Percentiles rank a stretch among this genome's conserved stretches.
phyloP scores from a whole-genome alignment of 495 filamentous ascomycete species.

The Hypoxylon crocopeplum region DNA sequence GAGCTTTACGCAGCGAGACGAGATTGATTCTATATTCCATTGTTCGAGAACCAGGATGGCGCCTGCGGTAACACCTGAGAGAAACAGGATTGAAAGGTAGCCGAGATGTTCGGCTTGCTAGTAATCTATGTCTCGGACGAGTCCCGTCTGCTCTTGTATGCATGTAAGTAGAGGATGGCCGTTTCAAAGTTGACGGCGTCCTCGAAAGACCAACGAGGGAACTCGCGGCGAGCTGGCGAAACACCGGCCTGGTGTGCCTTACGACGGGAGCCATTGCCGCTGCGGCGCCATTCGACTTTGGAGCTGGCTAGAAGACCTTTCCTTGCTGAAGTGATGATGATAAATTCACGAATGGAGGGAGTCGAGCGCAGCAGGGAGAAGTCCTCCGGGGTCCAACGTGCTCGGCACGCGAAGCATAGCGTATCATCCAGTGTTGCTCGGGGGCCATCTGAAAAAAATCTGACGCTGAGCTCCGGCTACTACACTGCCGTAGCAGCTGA shows the following conservation, averaged over 20 bases:
- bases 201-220: constrained; percentile 2
- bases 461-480: constrained; percentile 10
- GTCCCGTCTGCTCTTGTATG: constrained; percentile 6
- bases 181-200: constrained; percentile 13
- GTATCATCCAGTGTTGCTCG: constrained; percentile 15
- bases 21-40: constrained; percentile 4
- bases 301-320: constrained; percentile 34
- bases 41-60: constrained; percentile 34
- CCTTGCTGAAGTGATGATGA: constrained; percentile 40
- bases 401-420: constrained; percentile 24
- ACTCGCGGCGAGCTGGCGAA: constrained; percentile 9
- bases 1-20: not conserved
- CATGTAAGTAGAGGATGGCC: constrained; percentile 8
- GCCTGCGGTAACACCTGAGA: constrained; percentile 23
- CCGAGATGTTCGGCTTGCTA: constrained; percentile 19
- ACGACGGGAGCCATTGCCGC: constrained; percentile 14
- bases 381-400: constrained; percentile 34
- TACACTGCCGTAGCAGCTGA: constrained; percentile 4
- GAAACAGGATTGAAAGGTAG: constrained; percentile 20
- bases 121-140: constrained; percentile 21
- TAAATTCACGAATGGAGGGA: constrained; percentile 29
- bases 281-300: constrained; percentile 14
- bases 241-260: constrained; percentile 16
- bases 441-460: constrained; percentile 4
- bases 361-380: constrained; percentile 10